Percentiles rank a stretch among this genome's conserved stretches.
phyloP scores from a whole-genome alignment of 83 land plant species.

The Picea abies region DNA sequence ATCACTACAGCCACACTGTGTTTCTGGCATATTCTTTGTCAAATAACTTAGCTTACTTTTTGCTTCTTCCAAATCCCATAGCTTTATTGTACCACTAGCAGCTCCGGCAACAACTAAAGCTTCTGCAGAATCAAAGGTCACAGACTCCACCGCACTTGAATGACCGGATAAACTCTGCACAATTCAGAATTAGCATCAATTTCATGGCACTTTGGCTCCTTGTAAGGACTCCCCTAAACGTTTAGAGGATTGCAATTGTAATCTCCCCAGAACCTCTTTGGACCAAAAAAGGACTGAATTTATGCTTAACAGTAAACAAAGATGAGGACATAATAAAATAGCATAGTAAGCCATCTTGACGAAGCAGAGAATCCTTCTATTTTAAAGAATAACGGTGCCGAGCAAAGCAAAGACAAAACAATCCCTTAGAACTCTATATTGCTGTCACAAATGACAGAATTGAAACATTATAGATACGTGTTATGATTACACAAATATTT shows the following conservation, averaged over 20 bases:
- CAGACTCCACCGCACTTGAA: conserved; percentile 94
- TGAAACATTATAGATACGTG: neutral
- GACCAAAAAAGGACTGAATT: neutral
- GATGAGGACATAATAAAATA: neutral
- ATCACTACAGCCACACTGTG: neutral
- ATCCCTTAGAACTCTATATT: neutral
- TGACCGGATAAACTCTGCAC: conserved; percentile 94
- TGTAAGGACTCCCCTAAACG: too few relatives aligned
- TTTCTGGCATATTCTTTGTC: neutral
- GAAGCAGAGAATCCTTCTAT: neutral
- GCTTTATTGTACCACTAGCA: conserved; percentile 89
- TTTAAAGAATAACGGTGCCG: neutral
- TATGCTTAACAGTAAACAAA: neutral
- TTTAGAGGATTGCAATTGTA: too few relatives aligned
- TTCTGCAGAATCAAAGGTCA: conserved; percentile 94
- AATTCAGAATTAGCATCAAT: neutral
- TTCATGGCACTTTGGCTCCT: neutral
- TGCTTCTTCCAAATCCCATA: conserved; percentile 96
- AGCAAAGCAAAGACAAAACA: neutral
- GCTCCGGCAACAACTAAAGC: conserved; percentile 89
- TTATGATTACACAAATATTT: neutral
- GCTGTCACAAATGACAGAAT: neutral
- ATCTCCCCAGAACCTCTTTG: too few relatives aligned
- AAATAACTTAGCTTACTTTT: conserved; percentile 58
- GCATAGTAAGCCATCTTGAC: neutral